Evolutionary conservation across 129 eudicot species (phyloP).

Genomic region (Artemisia annua): DNA sequence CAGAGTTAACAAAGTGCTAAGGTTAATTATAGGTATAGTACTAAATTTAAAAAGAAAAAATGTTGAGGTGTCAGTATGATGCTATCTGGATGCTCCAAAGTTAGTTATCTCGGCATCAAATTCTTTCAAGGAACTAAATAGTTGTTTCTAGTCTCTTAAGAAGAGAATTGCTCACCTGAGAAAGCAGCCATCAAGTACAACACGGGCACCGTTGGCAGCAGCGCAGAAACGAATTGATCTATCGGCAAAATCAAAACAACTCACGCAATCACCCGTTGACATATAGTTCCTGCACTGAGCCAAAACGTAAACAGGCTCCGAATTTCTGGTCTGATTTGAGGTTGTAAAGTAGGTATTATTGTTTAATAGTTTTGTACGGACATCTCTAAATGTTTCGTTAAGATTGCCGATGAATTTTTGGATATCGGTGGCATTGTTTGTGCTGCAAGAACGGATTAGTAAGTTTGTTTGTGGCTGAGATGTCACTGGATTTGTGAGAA

Average conservation of each 20-base stretch:
- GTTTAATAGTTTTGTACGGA: conserved; percentile 40
- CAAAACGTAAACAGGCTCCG: conserved; percentile 63
- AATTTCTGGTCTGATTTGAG: conserved; percentile 44
- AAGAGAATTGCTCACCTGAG: conserved; percentile 41
- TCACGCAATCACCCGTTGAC: conserved; percentile 46
- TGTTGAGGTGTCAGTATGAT: too few species aligned
- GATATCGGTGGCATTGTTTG: conserved; percentile 42
- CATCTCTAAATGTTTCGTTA: conserved; percentile 48
- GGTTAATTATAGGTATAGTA: too few species aligned
- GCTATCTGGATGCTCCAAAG: too few species aligned
- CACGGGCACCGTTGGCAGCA: conserved; percentile 69
- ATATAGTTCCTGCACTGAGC: conserved; percentile 72
- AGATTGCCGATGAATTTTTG: conserved; percentile 44
- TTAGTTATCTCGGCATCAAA: too few species aligned
- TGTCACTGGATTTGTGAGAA: conserved; percentile 28
- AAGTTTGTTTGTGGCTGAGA: conserved; percentile 66
- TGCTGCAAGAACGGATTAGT: conserved; percentile 56
- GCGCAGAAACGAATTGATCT: conserved; percentile 53
- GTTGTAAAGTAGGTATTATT: conserved; percentile 48
- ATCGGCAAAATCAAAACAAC: conserved; percentile 60
- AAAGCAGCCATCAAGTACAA: conserved; percentile 69
- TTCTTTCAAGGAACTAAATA: too few species aligned
- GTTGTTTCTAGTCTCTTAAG: too few species aligned
- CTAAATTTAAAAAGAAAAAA: too few species aligned
- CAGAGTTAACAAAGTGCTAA: too few species aligned